phyloP scores from a whole-genome alignment of 768 basidiomycete genomes.

The Porpolomopsis calyptriformis region DNA sequence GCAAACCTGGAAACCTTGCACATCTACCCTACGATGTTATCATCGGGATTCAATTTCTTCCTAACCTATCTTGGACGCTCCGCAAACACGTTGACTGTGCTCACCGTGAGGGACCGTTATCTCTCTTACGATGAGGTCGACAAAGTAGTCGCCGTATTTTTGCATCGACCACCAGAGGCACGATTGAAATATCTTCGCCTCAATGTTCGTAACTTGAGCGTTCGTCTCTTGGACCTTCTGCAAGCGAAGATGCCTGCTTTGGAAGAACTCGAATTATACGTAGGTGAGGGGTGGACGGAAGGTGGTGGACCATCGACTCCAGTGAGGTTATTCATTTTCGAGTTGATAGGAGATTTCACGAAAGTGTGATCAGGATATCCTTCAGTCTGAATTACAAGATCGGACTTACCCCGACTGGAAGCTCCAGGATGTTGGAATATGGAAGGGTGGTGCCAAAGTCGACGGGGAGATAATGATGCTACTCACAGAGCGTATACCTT shows the following conservation, averaged over 20 bases:
- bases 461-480: slow-evolving; percentile 23
- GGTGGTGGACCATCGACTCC: slow-evolving; percentile 8
- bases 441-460: slow-evolving; percentile 23
- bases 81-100: slow-evolving; percentile 20
- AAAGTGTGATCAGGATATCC: slow-evolving; percentile 16
- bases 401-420: slow-evolving; percentile 26
- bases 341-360: slow-evolving; percentile 2
- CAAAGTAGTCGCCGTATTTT: slow-evolving; percentile 18
- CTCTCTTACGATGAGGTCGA: slow-evolving; percentile 23
- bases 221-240: slow-evolving; percentile 25
- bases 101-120: slow-evolving; percentile 34
- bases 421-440: slow-evolving; percentile 27
- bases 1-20: slow-evolving; percentile 24
- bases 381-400: slow-evolving; percentile 15
- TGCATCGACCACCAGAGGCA: slow-evolving; percentile 10
- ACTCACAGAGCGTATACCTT: slow-evolving; percentile 24
- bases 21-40: slow-evolving; percentile 31
- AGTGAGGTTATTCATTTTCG: slow-evolving; percentile 3
- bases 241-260: slow-evolving; percentile 23
- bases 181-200: slow-evolving; percentile 23
- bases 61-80: slow-evolving; percentile 23
- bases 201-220: slow-evolving; percentile 24
- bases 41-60: slow-evolving; percentile 25
- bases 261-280: slow-evolving; percentile 21
- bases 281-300: slow-evolving; percentile 15